Conservation (phyloP, 2,329 filamentous ascomycete species). For the Ophiostoma fasciatum region DNA sequence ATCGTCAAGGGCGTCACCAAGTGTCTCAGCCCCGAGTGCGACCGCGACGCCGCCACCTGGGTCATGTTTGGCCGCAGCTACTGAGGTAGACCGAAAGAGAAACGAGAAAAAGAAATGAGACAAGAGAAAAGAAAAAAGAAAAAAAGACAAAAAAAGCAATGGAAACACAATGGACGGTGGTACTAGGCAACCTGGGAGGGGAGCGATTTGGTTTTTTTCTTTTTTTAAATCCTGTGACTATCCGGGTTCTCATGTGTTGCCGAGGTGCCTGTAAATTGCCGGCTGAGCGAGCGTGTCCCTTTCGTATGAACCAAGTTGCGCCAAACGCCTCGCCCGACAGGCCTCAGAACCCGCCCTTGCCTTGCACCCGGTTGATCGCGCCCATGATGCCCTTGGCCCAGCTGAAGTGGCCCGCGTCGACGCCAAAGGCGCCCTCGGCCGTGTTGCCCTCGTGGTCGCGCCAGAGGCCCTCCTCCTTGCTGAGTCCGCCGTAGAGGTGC, state of each 20-base stretch:
- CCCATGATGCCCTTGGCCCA: conserved; percentile 45
- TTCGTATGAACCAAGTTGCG: no score
- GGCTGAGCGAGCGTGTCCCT: no score
- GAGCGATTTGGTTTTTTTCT: background rate
- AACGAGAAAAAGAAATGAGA: background rate
- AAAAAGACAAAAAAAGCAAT: background rate
- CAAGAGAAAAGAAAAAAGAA: background rate
- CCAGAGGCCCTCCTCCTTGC: conserved; percentile 44
- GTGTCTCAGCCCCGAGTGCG: conserved; percentile 82
- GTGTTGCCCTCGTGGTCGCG: conserved; percentile 35
- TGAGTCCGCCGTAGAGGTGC: conserved; percentile 38
- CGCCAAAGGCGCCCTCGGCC: conserved; percentile 34
- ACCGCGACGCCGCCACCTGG: conserved; percentile 63
- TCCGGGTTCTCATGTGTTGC: no score
- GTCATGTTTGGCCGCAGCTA: conserved; percentile 80
- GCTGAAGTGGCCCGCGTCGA: conserved; percentile 37
- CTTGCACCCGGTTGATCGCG: conserved; percentile 41
- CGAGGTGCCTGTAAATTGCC: no score
- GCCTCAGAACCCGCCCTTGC: conserved; percentile 35
- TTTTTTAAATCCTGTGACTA: no score
- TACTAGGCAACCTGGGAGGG: no score
- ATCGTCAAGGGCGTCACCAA: conserved; percentile 70
- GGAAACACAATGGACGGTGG: no score
- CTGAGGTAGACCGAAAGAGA: conserved; percentile 19
- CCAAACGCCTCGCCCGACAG: no score